Conservation (phyloP, 495 filamentous ascomycete genomes). For the Penicillium bovifimosum region DNA sequence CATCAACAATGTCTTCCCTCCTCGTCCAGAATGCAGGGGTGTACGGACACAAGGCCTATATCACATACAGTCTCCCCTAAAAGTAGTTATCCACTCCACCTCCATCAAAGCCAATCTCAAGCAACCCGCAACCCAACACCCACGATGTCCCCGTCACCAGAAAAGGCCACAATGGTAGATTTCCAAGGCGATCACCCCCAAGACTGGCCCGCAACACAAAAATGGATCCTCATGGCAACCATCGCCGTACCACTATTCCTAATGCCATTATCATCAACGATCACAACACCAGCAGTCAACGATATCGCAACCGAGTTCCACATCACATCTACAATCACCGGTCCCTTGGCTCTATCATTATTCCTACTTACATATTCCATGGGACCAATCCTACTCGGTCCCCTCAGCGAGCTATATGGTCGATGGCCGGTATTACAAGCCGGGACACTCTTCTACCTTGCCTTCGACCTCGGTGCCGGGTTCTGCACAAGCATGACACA, state of each 20-base stretch:
- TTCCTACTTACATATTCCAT: conserved; percentile 42
- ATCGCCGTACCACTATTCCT: conserved; percentile 9
- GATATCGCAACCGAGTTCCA: conserved; percentile 49
- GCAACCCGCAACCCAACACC: neutral
- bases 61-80: too few relatives aligned
- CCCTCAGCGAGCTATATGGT: conserved; percentile 56
- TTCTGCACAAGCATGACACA: conserved; percentile 41
- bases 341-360: conserved; percentile 46
- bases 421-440: conserved; percentile 46
- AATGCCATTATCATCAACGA: conserved; percentile 47
- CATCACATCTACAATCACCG: conserved; percentile 44
- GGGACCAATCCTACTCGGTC: conserved; percentile 49
- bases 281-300: conserved; percentile 56
- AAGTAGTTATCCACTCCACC: too few relatives aligned
- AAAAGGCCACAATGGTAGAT: conserved; percentile 1
- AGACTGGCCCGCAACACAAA: conserved; percentile 7
- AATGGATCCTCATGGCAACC: conserved; percentile 7
- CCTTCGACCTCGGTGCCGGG: conserved; percentile 51
- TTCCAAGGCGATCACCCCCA: conserved; percentile 10
- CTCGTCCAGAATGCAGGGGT: neutral
- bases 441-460: conserved; percentile 47
- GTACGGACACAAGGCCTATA: neutral
- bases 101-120: neutral
- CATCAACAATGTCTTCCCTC: neutral
- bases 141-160: neutral